Percentiles rank a stretch among this genome's conserved stretches.
phyloP scores from a whole-genome alignment of 1,284 basidiomycete genomes.

The Trichosporon ovoides region DNA sequence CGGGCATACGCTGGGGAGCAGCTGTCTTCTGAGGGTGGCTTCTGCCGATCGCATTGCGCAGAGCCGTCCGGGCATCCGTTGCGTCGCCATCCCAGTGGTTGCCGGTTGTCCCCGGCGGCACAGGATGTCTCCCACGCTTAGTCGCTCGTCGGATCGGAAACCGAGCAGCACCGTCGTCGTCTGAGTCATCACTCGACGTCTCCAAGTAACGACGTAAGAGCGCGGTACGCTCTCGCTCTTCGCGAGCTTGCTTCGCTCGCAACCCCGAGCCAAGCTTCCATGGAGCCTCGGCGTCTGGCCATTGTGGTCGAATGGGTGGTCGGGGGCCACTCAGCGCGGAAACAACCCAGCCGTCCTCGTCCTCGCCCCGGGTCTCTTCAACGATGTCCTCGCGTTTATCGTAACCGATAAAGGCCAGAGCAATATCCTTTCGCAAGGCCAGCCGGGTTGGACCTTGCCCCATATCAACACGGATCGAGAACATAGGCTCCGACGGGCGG shows the following conservation, averaged over 20 bases:
- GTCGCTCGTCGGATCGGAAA: conserved; percentile 5
- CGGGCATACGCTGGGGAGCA: not conserved
- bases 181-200: conserved; percentile 35
- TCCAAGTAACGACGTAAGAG: conserved; percentile 40
- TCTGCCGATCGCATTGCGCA: conserved; percentile 4
- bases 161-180: conserved; percentile 14
- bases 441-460: conserved; percentile 33
- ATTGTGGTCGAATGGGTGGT: conserved; percentile 28
- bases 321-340: conserved; percentile 18
- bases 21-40: not conserved
- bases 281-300: conserved; percentile 40
- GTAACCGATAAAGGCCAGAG: conserved; percentile 36
- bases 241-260: conserved; percentile 26
- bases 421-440: conserved; percentile 38
- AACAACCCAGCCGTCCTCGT: conserved; percentile 32
- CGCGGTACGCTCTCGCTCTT: conserved; percentile 30
- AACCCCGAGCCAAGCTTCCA: conserved; percentile 36
- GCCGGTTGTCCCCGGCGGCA: not conserved
- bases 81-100: conserved; percentile 12
- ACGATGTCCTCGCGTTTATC: conserved; percentile 23
- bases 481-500: conserved; percentile 29
- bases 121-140: not conserved
- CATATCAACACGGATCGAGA: conserved; percentile 38
- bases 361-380: conserved; percentile 32
- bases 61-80: conserved; percentile 19